Evolutionary conservation across 768 basidiomycete genomes (phyloP).

Genomic region (Phylloporus sp.): DNA sequence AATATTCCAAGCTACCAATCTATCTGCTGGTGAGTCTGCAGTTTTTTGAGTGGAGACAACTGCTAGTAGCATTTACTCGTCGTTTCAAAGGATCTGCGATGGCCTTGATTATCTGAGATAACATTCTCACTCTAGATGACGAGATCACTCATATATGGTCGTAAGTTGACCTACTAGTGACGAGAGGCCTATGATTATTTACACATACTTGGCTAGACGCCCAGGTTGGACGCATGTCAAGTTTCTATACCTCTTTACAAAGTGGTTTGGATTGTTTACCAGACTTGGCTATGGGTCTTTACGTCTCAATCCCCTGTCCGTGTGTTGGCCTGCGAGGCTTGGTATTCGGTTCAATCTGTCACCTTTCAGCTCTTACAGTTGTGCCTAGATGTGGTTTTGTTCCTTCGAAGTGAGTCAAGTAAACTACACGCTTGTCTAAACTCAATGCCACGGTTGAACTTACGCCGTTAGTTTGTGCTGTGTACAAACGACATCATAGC

Average conservation of each 20-base stretch:
- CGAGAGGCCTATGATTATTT: too few relatives aligned
- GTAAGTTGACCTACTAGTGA: constrained; percentile 11
- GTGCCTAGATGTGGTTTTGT: constrained; percentile 11
- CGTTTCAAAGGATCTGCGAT: constrained; percentile 6
- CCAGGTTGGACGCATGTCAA: constrained; percentile 9
- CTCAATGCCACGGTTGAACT: background rate
- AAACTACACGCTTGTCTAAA: background rate
- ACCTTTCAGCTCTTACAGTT: constrained; percentile 13
- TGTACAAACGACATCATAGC: constrained; percentile 4
- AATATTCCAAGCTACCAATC: background rate
- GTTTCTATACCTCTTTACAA: constrained; percentile 19
- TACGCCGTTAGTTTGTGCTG: constrained; percentile 9
- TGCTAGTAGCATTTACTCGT: background rate
- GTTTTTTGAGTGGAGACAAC: background rate
- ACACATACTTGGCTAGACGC: constrained; percentile 3
- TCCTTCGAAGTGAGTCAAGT: constrained; percentile 19
- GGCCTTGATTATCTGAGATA: constrained; percentile 13
- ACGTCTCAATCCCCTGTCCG: background rate
- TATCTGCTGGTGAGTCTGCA: constrained; percentile 14
- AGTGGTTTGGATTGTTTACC: constrained; percentile 21
- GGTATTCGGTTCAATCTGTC: background rate
- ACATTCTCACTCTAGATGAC: constrained; percentile 14
- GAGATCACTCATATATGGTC: constrained; percentile 19
- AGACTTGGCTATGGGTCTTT: background rate
- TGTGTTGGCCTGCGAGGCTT: constrained; percentile 1